Base-by-base conservation (phyloP, 139 green algal genomes). In the Closterium sp. region DNA sequence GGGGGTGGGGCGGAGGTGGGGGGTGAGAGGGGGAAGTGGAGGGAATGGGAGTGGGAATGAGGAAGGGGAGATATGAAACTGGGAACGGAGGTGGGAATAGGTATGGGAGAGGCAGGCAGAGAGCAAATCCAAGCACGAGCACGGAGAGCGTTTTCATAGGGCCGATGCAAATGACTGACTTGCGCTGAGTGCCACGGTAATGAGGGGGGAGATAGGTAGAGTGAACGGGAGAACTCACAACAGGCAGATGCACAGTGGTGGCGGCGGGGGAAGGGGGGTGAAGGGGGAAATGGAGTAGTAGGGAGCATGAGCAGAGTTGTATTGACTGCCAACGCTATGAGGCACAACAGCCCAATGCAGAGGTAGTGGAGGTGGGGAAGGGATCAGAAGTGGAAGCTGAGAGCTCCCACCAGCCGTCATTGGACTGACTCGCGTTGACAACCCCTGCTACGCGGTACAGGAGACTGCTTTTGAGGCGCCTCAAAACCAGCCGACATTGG, bases 161-260 rank as follows among this genome's bases (percentile, higher is more conserved):
- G 90, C 97, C 97, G 38, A 99, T 95, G 96, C 97, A 99, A 94
- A 97, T 96, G 95, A 99, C n/a, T n/a, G n/a, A n/a, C n/a, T n/a
- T n/a, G n/a, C n/a, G n/a, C n/a, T n/a, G n/a, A n/a, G n/a, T n/a
- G n/a, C n/a, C n/a, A n/a, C n/a, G n/a, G n/a, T n/a, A n/a, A n/a
- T n/a, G 32, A 38, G 32, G 32, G 32, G 3, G 2, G 32, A 3
- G 32, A 38, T 7, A 38, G 32, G 32, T 38, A 2, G 3, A 38
- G 32, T 7, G 32, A 2, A 38, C 3, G 32, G 3, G 3, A 3
- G 3, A 3, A 38, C 32, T 38, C 32, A 3, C 32, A 38, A 38
- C 3, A 38, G 32, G 32, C 32, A 7, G 38, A 45, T 45, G 38
- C 38, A 45, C 38, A 45, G 4, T 45, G 38, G 38, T 45, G 38